Evolutionary conservation across 2,329 filamentous ascomycete genomes (phyloP), one percentile per base, ranked within the genome.

Genomic region (Drechslerella coelobrocha): DNA sequence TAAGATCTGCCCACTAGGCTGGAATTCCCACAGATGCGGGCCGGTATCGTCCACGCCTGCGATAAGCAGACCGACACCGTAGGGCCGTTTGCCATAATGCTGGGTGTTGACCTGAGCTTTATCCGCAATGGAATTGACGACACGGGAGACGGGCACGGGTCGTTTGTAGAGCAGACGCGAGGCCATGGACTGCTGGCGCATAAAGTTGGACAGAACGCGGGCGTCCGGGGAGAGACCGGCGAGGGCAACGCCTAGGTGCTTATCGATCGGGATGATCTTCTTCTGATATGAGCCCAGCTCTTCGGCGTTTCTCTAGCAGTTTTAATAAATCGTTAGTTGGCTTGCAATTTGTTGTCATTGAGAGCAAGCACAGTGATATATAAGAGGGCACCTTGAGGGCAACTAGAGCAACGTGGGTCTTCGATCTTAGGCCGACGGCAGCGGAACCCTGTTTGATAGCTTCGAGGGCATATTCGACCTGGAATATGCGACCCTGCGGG

Each of bases 261-360:
- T 90, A 81, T 99, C 94, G 82, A 99, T 89, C 77, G 89, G 86
- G 81, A 99, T 97, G 79, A 99, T 88, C 84, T 99, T 99, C 86
- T 97, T 97, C 83, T 99, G 94, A 86, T 99, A 99, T 56, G 94
- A 97, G 72, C 94, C 99, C 68, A 99, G 89, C 82, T 99, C 94
- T 86, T 99, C 94, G 80, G 94, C 94, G 78, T 97, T 97, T 82
- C 94, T 89, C 94, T 97, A 77, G 6, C 29, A 31, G 12, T 12
- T n/a, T 6, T 76, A 29, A 74, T 74, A 52, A 68, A 19, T 41
- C n/a, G 43, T 21, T 39, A 39, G 21, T 50, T 27, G 17, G 10
- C 21, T 34, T 14, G 3, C 10, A 47, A 53, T 54, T 53, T 50
- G 45, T 51, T 51, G 66, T 73, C 63, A 50, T 68, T 10, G n/a